Percentiles rank a stretch among this genome's conserved stretches.
These are phyloP conservation scores for Rhododendron molle DNA, from an alignment of 148 eudicot species.

Conservation along the genomic window DNA sequence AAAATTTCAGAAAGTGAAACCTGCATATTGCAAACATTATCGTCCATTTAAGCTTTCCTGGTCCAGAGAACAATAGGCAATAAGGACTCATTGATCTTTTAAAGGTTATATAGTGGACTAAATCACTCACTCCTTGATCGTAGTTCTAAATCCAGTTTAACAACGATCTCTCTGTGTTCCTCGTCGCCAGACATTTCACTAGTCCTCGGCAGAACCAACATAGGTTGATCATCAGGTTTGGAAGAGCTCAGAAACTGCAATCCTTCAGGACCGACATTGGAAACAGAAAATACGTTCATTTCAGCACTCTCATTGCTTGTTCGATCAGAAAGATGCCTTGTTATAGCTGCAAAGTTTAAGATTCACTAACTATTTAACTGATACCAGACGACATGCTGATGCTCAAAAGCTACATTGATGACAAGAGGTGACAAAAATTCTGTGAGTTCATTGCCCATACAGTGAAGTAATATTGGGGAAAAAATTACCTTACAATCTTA, in stretches of 20 bases:
- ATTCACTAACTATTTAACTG: not conserved
- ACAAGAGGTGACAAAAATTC: not conserved
- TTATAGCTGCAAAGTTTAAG: not conserved
- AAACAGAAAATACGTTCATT: constrained; percentile 7
- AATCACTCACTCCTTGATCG: constrained; percentile 51
- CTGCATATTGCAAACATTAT: constrained; percentile 26
- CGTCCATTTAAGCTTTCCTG: not conserved
- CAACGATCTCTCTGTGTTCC: constrained; percentile 37
- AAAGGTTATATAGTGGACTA: not conserved
- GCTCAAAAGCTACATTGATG: not conserved
- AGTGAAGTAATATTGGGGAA: not conserved
- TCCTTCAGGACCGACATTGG: constrained; percentile 65
- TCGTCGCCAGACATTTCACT: constrained; percentile 48
- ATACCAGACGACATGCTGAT: not conserved
- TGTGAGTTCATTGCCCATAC: not conserved
- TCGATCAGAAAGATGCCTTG: constrained; percentile 4
- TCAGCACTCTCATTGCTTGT: not conserved
- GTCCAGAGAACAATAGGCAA: not conserved
- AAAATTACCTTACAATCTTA: constrained; percentile 50
- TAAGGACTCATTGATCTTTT: not conserved
- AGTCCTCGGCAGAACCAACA: constrained; percentile 45
- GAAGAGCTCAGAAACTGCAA: constrained; percentile 58
- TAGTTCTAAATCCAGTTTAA: constrained; percentile 40
- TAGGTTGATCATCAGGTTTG: constrained; percentile 64
- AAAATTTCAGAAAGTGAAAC: constrained; percentile 46